Base-by-base conservation (phyloP, 257 asterid genomes). In the Lycium barbarum region DNA sequence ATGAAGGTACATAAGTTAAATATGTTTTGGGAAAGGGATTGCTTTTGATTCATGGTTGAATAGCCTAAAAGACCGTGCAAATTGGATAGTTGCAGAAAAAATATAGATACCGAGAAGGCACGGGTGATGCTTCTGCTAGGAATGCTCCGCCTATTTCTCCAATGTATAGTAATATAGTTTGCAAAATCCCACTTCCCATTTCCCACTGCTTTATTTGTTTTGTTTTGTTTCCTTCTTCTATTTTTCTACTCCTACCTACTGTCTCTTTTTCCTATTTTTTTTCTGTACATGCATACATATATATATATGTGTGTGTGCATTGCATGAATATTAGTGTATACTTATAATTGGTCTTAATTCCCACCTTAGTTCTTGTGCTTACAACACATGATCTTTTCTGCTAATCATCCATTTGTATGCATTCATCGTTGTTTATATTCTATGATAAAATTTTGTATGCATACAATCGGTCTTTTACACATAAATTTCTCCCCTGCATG, bases 111-210 rank as follows among this genome's bases (percentile, higher is more conserved):
- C 90, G 67, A 88, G 90, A 82, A 88, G 88, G 90, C 90, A 88
- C 90, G 90, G 90, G 88, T 78, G 82, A 78, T 78, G 49, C 65
- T 70, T 70, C 15, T 78, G 82, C 82, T 78, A 78, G 33, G 65
- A 78, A 78, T 63, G 85, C 81, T 83, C 90, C 88, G 87, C 86
- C 83, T 87, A 85, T 88, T 88, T 88, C 90, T 88, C 90, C 90
- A 85, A 88, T 20, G 90, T 35, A 53, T 17, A 9, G 0, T 49
- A 9, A 0, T 49, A 40, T 26, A 26, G 33, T 55, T 49, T 62
- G 68, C 68, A 3, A 20, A 84, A 87, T 87, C 89, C 83, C 85
- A 87, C 70, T 86, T 86, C 88, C 84, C 87, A 83, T 70, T 65
- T 38, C 67, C 84, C 82, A 81, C 89, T 83, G 36, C 84, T 84